Base-by-base conservation (phyloP, 176 grass and related monocot genomes). In the Cenchrus purpureus region DNA sequence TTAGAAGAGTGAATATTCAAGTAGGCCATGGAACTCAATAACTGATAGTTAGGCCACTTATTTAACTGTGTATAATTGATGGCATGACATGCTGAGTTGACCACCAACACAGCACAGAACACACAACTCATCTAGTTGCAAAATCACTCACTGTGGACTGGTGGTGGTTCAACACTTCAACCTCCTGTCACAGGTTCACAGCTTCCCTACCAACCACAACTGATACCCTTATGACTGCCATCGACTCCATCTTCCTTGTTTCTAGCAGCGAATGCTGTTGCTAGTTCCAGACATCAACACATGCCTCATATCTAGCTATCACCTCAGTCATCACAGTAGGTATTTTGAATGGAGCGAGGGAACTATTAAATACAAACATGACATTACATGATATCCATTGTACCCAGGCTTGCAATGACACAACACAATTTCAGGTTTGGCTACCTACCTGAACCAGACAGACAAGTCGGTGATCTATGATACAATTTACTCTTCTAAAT, bases 1-100 rank as follows among this genome's bases (percentile, higher is more conserved):
- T 84, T 17, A 46, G 10, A 48, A 49, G 43, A 72, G 45, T 25
- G 44, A 28, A 72, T 72, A 53, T 71, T 71, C 68, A 46, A 70
- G 19, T 46, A 70, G 68, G 42, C 46, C 42, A 70, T 46, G 17
- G 66, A 46, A 70, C 42, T 46, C 68, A 8, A 10, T 17, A 70
- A 70, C 17, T 45, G 66, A 12, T 58, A 56, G 56, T 58, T 59
- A 77, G 54, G 10, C 34, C 48, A 50, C 48, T 10, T 46, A 1
- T 60, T 77, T 77, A 77, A 76, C 2, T 45, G 73, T 7, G 34
- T 60, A 70, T 45, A 73, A 50, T 44, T n/a, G 12, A 28, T 73
- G 45, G n/a, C n/a, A 51, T 73, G 70, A 2, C 46, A 28, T 51
- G 70, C 46, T 73, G 44, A 25, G 68, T 49, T 71, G 46, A 51